Conservation (phyloP, 2,329 filamentous ascomycete genomes). For the Penicillium sp. region DNA sequence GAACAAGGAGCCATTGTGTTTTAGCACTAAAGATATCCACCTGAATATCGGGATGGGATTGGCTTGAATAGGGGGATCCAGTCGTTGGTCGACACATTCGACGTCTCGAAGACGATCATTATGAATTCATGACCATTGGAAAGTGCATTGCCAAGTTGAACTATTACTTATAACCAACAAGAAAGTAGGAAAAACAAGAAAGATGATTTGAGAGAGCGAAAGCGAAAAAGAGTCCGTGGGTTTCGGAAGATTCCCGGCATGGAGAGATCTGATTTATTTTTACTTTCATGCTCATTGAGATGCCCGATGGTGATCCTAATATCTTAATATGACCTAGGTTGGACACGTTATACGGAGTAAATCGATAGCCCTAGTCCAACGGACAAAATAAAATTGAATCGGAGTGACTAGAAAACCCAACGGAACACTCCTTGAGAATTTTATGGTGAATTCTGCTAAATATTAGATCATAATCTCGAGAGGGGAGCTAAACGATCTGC, state of each 20-base stretch:
- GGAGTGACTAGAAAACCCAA: neutral
- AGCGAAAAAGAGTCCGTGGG: neutral
- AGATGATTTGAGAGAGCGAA: conserved; percentile 1
- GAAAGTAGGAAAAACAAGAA: neutral
- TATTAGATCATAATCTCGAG: neutral
- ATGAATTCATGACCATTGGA: neutral
- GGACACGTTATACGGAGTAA: neutral
- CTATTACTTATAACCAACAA: neutral
- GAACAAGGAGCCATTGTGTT: neutral
- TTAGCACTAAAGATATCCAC: conserved; percentile 1
- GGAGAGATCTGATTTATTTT: conserved; percentile 6
- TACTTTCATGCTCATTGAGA: neutral
- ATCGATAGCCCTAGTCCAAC: neutral
- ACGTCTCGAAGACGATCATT: conserved; percentile 6
- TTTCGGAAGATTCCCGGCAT: neutral
- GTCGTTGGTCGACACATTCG: neutral
- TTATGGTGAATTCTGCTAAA: neutral
- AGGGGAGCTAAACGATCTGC: neutral
- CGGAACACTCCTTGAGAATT: neutral
- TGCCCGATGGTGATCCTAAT: conserved; percentile 7
- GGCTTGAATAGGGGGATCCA: neutral
- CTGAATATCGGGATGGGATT: conserved; percentile 2
- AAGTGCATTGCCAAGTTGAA: neutral
- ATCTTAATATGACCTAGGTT: neutral
- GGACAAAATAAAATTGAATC: conserved; percentile 5